Evolutionary conservation across 345 rosid species (phyloP).

Genomic region (Alliaria petiolata): DNA sequence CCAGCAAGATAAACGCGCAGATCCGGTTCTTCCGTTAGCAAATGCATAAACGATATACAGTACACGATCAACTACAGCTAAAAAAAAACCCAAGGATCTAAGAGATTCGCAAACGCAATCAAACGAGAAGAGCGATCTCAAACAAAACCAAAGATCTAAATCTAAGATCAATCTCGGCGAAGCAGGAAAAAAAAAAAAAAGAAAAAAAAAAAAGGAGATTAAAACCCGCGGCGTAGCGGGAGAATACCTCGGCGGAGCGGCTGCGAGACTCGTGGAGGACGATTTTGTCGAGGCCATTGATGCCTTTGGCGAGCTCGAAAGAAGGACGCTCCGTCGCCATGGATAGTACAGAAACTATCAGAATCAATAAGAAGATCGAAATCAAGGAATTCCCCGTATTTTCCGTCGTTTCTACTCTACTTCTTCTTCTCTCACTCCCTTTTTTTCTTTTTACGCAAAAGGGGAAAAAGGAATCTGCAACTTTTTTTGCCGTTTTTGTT

Average conservation of each 20-base stretch:
- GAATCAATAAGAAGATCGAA: background rate
- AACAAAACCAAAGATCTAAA: background rate
- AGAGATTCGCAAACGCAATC: conserved; percentile 11
- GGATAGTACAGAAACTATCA: conserved; percentile 8
- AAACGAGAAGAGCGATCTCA: no score
- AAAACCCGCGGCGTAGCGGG: background rate
- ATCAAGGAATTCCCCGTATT: background rate
- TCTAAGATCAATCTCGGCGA: background rate
- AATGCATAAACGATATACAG: background rate
- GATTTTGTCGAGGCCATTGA: conserved; percentile 74
- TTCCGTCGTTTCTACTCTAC: conserved; percentile 13
- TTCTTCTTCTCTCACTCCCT: background rate
- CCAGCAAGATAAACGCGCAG: background rate
- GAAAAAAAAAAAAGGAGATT: background rate
- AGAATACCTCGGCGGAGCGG: conserved; percentile 66
- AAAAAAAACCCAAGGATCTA: conserved; percentile 19
- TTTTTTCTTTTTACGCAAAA: background rate
- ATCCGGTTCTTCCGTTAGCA: background rate
- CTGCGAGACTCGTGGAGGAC: conserved; percentile 71
- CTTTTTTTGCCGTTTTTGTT: conserved; percentile 12
- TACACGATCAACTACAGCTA: conserved; percentile 5
- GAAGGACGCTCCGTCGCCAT: conserved; percentile 41
- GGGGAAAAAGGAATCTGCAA: background rate
- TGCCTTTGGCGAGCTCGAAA: conserved; percentile 54
- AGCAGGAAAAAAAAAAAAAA: background rate